These are phyloP conservation scores for Gossypium turneri DNA, from an alignment of 345 rosid species.

Conservation along the genomic window DNA sequence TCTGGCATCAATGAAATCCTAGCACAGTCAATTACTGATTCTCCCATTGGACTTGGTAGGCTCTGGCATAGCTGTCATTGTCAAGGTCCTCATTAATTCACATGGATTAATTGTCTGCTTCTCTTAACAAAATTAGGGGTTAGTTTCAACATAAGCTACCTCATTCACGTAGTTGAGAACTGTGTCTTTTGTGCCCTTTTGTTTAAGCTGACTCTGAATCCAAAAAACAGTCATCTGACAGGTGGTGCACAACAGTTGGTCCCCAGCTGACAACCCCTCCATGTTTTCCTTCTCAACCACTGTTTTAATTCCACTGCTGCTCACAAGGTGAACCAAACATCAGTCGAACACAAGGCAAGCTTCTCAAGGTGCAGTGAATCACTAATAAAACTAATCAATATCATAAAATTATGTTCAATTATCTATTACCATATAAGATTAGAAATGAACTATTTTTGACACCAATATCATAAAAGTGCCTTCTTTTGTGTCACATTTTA, in stretches of 20 bases:
- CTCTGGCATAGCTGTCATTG: constrained; percentile 67
- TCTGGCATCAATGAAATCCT: constrained; percentile 48
- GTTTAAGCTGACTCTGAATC: constrained; percentile 61
- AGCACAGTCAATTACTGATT: constrained; percentile 48
- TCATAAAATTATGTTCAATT: not conserved
- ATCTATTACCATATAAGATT: not conserved
- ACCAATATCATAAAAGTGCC: not conserved
- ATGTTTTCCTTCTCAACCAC: constrained; percentile 38
- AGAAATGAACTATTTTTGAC: too few relatives aligned
- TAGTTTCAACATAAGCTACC: constrained; percentile 25
- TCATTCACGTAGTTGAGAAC: constrained; percentile 47
- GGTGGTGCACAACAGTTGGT: constrained; percentile 38
- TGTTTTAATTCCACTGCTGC: constrained; percentile 38
- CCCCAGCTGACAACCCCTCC: constrained; percentile 21
- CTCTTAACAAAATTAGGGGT: not conserved
- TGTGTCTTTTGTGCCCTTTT: constrained; percentile 48
- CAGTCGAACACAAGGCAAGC: not conserved
- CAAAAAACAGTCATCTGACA: constrained; percentile 72
- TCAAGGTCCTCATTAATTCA: not conserved
- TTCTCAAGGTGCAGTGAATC: not conserved
- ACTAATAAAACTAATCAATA: not conserved
- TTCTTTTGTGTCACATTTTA: too few relatives aligned
- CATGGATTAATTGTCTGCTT: not conserved
- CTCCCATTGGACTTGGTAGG: constrained; percentile 66
- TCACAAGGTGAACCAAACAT: not conserved